These are phyloP conservation scores for Xylaria sp. DNA, from an alignment of 2,329 filamentous ascomycete genomes.

Conservation along the genomic window DNA sequence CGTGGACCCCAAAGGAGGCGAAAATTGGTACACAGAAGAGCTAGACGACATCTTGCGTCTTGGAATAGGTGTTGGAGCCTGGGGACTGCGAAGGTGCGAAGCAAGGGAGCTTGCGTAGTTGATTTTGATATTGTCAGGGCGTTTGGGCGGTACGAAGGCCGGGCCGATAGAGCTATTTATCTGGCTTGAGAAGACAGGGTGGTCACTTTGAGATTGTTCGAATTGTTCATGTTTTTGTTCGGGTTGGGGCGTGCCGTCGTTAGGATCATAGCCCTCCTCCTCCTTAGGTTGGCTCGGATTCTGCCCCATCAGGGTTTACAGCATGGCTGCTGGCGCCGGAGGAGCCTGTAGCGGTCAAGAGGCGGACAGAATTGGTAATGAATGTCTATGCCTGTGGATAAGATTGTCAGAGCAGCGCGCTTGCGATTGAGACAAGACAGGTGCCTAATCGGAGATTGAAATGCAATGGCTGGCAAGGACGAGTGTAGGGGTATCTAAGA, in stretches of 20 bases:
- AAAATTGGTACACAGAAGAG: conserved; percentile 12
- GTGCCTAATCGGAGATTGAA: background rate
- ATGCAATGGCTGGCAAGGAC: background rate
- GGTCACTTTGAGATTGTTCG: conserved; percentile 10
- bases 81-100: conserved; percentile 7
- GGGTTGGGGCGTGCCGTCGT: background rate
- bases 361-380: background rate
- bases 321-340: conserved; percentile 33
- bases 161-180: conserved; percentile 23
- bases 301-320: conserved; percentile 34
- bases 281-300: conserved; percentile 26
- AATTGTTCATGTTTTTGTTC: background rate
- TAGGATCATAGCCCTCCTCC: conserved; percentile 15
- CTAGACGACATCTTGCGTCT: conserved; percentile 28
- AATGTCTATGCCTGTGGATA: background rate
- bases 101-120: conserved; percentile 25
- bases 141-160: conserved; percentile 6
- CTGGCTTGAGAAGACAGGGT: conserved; percentile 33
- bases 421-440: background rate
- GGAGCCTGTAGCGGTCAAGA: background rate
- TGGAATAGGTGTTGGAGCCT: conserved; percentile 10
- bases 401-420: conserved; percentile 7
- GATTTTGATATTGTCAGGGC: background rate
- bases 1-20: background rate
- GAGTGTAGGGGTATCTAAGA: background rate